Evolutionary conservation across 495 filamentous ascomycete species (phyloP).

Genomic region (Amphirosellinia nigrospora): DNA sequence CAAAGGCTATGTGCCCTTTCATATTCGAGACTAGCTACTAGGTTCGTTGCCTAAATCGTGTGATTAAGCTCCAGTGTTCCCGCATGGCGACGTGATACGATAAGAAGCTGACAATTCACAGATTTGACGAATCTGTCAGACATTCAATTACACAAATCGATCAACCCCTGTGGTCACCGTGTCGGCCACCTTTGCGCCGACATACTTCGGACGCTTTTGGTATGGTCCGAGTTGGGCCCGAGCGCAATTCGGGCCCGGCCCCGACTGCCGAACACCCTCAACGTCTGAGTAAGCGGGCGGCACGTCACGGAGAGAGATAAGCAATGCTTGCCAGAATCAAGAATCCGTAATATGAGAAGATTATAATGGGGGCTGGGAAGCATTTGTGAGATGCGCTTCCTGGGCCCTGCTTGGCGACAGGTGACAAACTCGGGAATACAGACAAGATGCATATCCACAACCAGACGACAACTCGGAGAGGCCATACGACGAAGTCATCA

Average conservation of each 20-base stretch:
- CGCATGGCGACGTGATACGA: background rate
- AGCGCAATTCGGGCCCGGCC: constrained; percentile 18
- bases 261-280: constrained; percentile 13
- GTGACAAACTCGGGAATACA: background rate
- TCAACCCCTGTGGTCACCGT: background rate
- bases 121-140: constrained; percentile 7
- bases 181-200: constrained; percentile 7
- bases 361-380: constrained; percentile 22
- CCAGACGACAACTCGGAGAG: constrained; percentile 22
- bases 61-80: constrained; percentile 12
- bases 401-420: background rate
- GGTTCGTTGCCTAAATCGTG: background rate
- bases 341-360: constrained; percentile 1
- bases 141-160: background rate
- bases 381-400: background rate
- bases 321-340: background rate
- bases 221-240: constrained; percentile 1
- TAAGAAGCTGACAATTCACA: constrained; percentile 20
- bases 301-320: background rate
- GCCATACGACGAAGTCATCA: constrained; percentile 18
- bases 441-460: constrained; percentile 11
- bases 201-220: constrained; percentile 5
- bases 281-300: constrained; percentile 10
- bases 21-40: constrained; percentile 4
- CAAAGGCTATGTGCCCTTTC: background rate